phyloP scores from a whole-genome alignment of 1,284 basidiomycete genomes.

The Heterobasidion occidentale region DNA sequence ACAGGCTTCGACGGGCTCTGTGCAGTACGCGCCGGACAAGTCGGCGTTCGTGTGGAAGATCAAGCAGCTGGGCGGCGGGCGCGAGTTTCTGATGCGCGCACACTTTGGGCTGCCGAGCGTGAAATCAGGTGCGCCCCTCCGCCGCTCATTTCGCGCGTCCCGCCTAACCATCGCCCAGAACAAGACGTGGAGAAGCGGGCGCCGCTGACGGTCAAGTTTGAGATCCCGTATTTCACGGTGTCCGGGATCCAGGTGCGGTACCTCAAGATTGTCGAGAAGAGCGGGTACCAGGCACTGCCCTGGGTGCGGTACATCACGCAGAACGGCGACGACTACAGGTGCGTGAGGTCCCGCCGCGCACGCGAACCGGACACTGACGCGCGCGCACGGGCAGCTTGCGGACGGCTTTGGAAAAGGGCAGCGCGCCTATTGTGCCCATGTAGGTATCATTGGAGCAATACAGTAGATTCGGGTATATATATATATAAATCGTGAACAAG shows the following conservation, averaged over 20 bases:
- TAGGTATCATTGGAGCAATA: slow-evolving; percentile 9
- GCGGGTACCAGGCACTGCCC: slow-evolving; percentile 89
- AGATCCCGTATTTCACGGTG: slow-evolving; percentile 97
- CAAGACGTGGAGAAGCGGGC: slow-evolving; percentile 82
- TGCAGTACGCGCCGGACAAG: slow-evolving; percentile 94
- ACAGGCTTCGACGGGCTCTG: slow-evolving; percentile 84
- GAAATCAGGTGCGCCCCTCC: slow-evolving; percentile 71
- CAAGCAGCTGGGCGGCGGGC: slow-evolving; percentile 88
- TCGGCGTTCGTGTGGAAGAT: slow-evolving; percentile 98
- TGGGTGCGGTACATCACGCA: slow-evolving; percentile 94
- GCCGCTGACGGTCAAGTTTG: slow-evolving; percentile 95
- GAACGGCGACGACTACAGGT: slow-evolving; percentile 96
- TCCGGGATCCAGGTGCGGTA: slow-evolving; percentile 97
- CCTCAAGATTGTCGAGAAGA: slow-evolving; percentile 97
- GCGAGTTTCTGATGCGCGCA: slow-evolving; percentile 93
- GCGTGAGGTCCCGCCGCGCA: slow-evolving; percentile 3
- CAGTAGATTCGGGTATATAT: neutral
- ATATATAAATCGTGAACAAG: no score
- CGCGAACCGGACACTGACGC: no score
- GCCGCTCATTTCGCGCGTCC: no score
- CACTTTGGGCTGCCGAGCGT: slow-evolving; percentile 94
- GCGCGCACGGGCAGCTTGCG: slow-evolving; percentile 50
- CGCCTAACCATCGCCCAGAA: slow-evolving; percentile 28
- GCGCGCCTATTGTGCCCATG: slow-evolving; percentile 55
- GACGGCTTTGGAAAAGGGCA: slow-evolving; percentile 72